These are phyloP conservation scores for Alternaria arborescens DNA, from an alignment of 2,329 filamentous ascomycete species.

Conservation along the genomic window DNA sequence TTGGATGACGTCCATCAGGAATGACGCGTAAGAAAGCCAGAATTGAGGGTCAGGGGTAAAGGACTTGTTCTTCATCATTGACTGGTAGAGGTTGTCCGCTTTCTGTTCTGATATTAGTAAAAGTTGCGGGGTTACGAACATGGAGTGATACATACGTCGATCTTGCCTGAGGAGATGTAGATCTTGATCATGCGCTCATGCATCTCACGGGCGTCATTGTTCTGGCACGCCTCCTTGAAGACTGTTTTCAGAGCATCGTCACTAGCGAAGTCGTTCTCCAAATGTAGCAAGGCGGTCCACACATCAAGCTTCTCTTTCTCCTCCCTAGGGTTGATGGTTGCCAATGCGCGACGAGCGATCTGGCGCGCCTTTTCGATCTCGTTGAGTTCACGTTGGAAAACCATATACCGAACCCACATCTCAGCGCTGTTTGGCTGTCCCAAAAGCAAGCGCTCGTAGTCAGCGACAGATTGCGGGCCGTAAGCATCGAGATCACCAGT, in stretches of 20 bases:
- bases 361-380: slow-evolving; percentile 88
- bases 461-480: slow-evolving; percentile 86
- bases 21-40: slow-evolving; percentile 95
- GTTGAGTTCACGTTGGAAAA: slow-evolving; percentile 93
- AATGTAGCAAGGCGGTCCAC: slow-evolving; percentile 92
- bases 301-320: slow-evolving; percentile 93
- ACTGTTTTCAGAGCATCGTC: slow-evolving; percentile 83
- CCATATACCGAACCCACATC: slow-evolving; percentile 97
- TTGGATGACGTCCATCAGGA: slow-evolving; percentile 78
- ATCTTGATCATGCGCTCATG: slow-evolving; percentile 91
- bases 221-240: slow-evolving; percentile 91
- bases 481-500: slow-evolving; percentile 91
- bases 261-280: slow-evolving; percentile 89
- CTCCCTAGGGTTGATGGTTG: slow-evolving; percentile 89
- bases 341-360: slow-evolving; percentile 87
- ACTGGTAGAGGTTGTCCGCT: slow-evolving; percentile 87
- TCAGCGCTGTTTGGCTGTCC: slow-evolving; percentile 92
- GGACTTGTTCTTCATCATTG: slow-evolving; percentile 82
- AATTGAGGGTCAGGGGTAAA: slow-evolving; percentile 80
- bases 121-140: slow-evolving; percentile 9
- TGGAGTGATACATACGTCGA: slow-evolving; percentile 67
- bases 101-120: slow-evolving; percentile 63
- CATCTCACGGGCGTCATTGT: slow-evolving; percentile 90
- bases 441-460: slow-evolving; percentile 92
- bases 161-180: slow-evolving; percentile 90